phyloP scores from a whole-genome alignment of 2,329 filamentous ascomycete species.

The Niveomyces coronatus region DNA sequence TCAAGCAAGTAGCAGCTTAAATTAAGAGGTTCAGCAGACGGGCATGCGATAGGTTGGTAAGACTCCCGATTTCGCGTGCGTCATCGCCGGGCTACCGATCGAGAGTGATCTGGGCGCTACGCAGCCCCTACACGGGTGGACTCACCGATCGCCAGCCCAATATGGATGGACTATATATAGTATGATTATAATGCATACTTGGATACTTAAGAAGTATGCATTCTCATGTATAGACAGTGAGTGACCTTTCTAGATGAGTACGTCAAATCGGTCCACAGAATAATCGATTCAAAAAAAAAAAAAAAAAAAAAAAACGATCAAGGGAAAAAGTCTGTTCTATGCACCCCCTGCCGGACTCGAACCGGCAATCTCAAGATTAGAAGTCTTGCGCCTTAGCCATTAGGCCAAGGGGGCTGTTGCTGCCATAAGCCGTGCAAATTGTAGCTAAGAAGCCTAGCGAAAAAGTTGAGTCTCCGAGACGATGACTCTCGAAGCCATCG shows the following conservation, averaged over 20 bases:
- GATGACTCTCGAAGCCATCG: too few species aligned
- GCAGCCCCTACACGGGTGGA: too few species aligned
- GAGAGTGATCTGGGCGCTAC: slow-evolving; percentile 1
- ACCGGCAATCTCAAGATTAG: slow-evolving; percentile 11
- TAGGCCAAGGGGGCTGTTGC: slow-evolving; percentile 10
- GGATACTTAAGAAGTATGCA: too few species aligned
- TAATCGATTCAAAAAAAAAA: not conserved
- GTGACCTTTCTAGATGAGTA: too few species aligned
- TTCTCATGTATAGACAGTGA: too few species aligned
- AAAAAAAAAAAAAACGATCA: not conserved
- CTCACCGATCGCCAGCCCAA: too few species aligned
- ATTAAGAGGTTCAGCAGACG: too few species aligned
- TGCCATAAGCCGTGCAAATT: not conserved
- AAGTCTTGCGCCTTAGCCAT: slow-evolving; percentile 11
- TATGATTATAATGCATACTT: too few species aligned
- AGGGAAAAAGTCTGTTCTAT: slow-evolving; percentile 1
- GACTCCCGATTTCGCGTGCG: slow-evolving; percentile 7
- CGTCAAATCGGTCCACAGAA: too few species aligned
- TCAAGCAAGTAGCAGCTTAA: not conserved
- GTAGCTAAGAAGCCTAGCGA: not conserved
- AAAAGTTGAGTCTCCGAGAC: not conserved
- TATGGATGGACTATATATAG: too few species aligned
- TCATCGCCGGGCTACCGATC: slow-evolving; percentile 6
- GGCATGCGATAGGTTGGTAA: too few species aligned
- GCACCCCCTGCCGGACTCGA: slow-evolving; percentile 10